Evolutionary conservation across 768 basidiomycete species (phyloP).

Genomic region (Gelatoporia subvermispora): DNA sequence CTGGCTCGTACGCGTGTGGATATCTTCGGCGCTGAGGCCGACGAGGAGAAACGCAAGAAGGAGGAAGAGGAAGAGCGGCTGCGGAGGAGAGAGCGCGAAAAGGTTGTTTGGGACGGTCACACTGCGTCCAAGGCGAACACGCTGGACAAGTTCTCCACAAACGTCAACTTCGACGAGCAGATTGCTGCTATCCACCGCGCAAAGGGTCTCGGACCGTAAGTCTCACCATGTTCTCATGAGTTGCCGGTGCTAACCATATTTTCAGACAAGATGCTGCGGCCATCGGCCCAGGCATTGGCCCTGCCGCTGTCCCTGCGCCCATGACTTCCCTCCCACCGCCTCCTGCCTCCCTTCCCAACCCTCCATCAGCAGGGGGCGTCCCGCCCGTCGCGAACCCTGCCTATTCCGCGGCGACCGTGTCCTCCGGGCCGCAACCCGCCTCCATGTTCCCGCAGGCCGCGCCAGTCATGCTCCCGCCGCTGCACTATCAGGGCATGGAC

Average conservation of each 20-base stretch:
- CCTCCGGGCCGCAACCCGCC: constrained; percentile 89
- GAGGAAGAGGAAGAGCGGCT: constrained; percentile 85
- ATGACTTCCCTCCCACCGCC: constrained; percentile 62
- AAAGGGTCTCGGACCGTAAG: constrained; percentile 84
- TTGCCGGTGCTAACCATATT: constrained; percentile 10
- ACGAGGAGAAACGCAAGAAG: constrained; percentile 82
- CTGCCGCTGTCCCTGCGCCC: constrained; percentile 63
- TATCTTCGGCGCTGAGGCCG: constrained; percentile 92
- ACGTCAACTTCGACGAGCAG: constrained; percentile 95
- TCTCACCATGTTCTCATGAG: constrained; percentile 18
- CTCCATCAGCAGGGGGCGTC: constrained; percentile 46
- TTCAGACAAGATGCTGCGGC: constrained; percentile 68
- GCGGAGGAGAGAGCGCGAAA: constrained; percentile 84
- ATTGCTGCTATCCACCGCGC: constrained; percentile 95
- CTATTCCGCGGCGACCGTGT: constrained; percentile 81
- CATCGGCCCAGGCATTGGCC: constrained; percentile 85
- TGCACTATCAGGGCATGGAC: constrained; percentile 79
- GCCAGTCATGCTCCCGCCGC: constrained; percentile 79
- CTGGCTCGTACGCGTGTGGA: constrained; percentile 95
- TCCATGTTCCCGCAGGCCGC: constrained; percentile 59
- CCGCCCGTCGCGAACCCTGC: constrained; percentile 41
- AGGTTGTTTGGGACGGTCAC: constrained; percentile 98
- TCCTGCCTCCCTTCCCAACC: constrained; percentile 69
- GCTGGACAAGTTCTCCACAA: constrained; percentile 87
- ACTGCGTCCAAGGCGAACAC: constrained; percentile 91